Evolutionary conservation across 2,329 filamentous ascomycete species (phyloP).

Genomic region (Endothia cerciana): DNA sequence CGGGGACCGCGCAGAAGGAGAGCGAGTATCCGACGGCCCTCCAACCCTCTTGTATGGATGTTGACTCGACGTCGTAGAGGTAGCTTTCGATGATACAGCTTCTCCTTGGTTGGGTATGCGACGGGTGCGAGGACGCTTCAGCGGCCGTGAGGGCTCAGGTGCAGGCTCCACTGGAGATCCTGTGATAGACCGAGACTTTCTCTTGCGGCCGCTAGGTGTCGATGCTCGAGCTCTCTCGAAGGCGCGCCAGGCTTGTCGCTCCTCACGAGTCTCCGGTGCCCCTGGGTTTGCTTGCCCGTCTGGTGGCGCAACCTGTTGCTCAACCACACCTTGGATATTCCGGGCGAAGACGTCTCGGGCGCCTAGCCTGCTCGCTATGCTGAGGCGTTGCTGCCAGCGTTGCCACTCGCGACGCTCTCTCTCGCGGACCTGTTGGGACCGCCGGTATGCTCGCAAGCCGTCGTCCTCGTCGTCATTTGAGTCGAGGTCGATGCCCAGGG

Average conservation of each 20-base stretch:
- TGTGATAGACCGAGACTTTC: constrained; percentile 72
- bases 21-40: constrained; percentile 31
- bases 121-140: constrained; percentile 85
- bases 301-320: constrained; percentile 49
- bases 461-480: constrained; percentile 84
- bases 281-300: constrained; percentile 51
- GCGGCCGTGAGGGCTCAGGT: constrained; percentile 76
- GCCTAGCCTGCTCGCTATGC: constrained; percentile 79
- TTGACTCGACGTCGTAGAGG: constrained; percentile 28
- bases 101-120: constrained; percentile 59
- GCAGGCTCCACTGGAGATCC: constrained; percentile 70
- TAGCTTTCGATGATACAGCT: constrained; percentile 43
- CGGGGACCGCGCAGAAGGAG: constrained; percentile 33
- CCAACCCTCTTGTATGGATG: constrained; percentile 27
- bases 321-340: constrained; percentile 59
- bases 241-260: constrained; percentile 85
- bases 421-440: constrained; percentile 57
- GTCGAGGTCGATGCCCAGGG: constrained; percentile 76
- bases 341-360: constrained; percentile 73
- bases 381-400: constrained; percentile 82
- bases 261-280: constrained; percentile 70
- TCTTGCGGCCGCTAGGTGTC: constrained; percentile 65
- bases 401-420: constrained; percentile 61
- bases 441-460: constrained; percentile 55
- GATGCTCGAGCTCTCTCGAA: constrained; percentile 76